These are phyloP conservation scores for Tubosaeta sp. DNA, from an alignment of 768 basidiomycete species.

Conservation along the genomic window DNA sequence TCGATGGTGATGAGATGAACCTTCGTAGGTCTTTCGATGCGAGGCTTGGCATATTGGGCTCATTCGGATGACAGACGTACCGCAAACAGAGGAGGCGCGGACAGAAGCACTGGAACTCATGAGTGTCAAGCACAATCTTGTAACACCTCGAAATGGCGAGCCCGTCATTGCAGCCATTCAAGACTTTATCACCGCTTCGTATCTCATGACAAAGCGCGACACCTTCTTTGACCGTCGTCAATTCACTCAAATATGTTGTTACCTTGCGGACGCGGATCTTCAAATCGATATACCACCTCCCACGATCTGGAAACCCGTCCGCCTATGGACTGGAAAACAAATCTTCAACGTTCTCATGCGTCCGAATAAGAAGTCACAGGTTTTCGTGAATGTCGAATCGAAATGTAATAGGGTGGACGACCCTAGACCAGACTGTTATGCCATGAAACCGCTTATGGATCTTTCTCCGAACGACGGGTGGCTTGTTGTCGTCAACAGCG, in stretches of 20 bases:
- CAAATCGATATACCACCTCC: slow-evolving; percentile 97
- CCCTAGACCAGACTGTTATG: slow-evolving; percentile 59
- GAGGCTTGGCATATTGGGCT: neutral
- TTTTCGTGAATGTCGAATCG: slow-evolving; percentile 92
- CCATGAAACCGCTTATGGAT: slow-evolving; percentile 67
- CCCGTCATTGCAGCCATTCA: slow-evolving; percentile 99
- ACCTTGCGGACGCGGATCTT: slow-evolving; percentile 84
- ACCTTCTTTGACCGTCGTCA: slow-evolving; percentile 90
- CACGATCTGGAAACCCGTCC: slow-evolving; percentile 85
- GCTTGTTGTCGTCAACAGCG: slow-evolving; percentile 94
- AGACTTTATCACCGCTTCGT: slow-evolving; percentile 99
- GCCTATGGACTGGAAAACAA: slow-evolving; percentile 98
- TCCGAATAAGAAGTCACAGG: slow-evolving; percentile 77
- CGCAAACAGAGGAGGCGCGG: slow-evolving; percentile 97
- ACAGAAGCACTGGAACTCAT: slow-evolving; percentile 97
- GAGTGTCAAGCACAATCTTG: slow-evolving; percentile 95
- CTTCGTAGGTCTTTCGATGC: slow-evolving; percentile 58
- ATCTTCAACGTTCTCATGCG: slow-evolving; percentile 97
- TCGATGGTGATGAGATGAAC: slow-evolving; percentile 99
- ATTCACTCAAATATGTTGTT: slow-evolving; percentile 96
- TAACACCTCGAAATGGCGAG: slow-evolving; percentile 97
- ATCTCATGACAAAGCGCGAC: slow-evolving; percentile 89
- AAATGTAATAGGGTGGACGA: slow-evolving; percentile 91
- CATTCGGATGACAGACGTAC: slow-evolving; percentile 63
- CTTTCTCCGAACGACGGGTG: slow-evolving; percentile 97